These are phyloP conservation scores for Aspergillus ostianus DNA, from an alignment of 495 filamentous ascomycete genomes.

Conservation along the genomic window DNA sequence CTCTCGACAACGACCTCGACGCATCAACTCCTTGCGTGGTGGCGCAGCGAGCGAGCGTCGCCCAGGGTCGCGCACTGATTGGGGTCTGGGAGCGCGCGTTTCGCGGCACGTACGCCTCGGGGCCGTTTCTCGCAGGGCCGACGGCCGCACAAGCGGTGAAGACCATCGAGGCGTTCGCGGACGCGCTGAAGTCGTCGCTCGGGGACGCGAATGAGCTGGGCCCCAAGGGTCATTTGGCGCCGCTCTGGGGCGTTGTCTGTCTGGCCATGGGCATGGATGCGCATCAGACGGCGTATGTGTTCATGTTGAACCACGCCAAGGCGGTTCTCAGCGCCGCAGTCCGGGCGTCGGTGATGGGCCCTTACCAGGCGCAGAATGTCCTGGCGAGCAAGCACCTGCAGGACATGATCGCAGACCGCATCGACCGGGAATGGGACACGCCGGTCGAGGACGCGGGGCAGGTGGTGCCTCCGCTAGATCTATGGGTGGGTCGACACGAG, in stretches of 20 bases:
- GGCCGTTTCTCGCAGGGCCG: slow-evolving; percentile 6
- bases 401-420: slow-evolving; percentile 56
- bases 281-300: slow-evolving; percentile 75
- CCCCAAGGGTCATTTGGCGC: slow-evolving; percentile 67
- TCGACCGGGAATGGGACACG: slow-evolving; percentile 58
- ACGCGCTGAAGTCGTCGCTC: slow-evolving; percentile 33
- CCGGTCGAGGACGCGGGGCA: slow-evolving; percentile 81
- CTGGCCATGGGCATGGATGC: slow-evolving; percentile 58
- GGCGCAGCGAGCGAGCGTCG: slow-evolving; percentile 75
- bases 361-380: slow-evolving; percentile 85
- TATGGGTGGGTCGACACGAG: slow-evolving; percentile 95
- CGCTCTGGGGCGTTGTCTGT: slow-evolving; percentile 75
- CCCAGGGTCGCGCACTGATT: slow-evolving; percentile 82
- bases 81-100: slow-evolving; percentile 86
- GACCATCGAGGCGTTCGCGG: slow-evolving; percentile 39
- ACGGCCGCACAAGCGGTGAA: slow-evolving; percentile 23
- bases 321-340: slow-evolving; percentile 87
- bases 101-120: slow-evolving; percentile 31
- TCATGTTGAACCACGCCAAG: slow-evolving; percentile 84
- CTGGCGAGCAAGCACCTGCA: slow-evolving; percentile 67
- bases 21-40: slow-evolving; percentile 85
- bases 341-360: slow-evolving; percentile 82
- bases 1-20: slow-evolving; percentile 81
- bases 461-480: slow-evolving; percentile 79
- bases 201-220: slow-evolving; percentile 32